These are phyloP conservation scores for Fusarium miscanthi DNA, from an alignment of 2,329 filamentous ascomycete species.

Conservation along the genomic window DNA sequence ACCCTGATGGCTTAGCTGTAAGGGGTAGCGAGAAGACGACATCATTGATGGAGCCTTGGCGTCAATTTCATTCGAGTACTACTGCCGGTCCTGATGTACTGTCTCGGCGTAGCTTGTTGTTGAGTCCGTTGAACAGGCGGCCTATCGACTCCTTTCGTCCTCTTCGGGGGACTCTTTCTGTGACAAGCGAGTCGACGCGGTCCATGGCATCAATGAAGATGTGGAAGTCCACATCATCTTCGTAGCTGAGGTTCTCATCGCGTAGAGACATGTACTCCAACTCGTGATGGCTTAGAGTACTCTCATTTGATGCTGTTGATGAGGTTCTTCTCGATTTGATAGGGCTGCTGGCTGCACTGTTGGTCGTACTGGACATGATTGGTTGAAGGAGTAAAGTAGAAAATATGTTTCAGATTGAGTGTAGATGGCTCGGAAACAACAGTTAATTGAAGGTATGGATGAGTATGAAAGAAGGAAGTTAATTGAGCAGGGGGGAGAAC, in stretches of 20 bases:
- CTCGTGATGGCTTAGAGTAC: slow-evolving; percentile 37
- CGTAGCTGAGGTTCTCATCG: slow-evolving; percentile 39
- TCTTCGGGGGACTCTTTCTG: slow-evolving; percentile 22
- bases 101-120: slow-evolving; percentile 27
- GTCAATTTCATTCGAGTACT: slow-evolving; percentile 7
- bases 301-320: slow-evolving; percentile 36
- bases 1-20: neutral
- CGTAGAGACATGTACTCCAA: slow-evolving; percentile 40
- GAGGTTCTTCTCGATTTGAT: slow-evolving; percentile 29
- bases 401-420: neutral
- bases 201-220: slow-evolving; percentile 43
- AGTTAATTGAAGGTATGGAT: neutral
- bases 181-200: slow-evolving; percentile 40
- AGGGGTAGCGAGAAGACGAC: slow-evolving; percentile 9
- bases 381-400: neutral
- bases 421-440: neutral
- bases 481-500: slow-evolving; percentile 14
- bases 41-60: neutral
- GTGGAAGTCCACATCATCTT: slow-evolving; percentile 44
- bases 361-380: slow-evolving; percentile 29
- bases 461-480: slow-evolving; percentile 2
- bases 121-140: slow-evolving; percentile 33
- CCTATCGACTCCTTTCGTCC: slow-evolving; percentile 35
- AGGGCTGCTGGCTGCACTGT: slow-evolving; percentile 19
- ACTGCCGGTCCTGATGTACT: slow-evolving; percentile 21